Base-by-base conservation (phyloP, 2,329 filamentous ascomycete species). In the Rhexocercosporidium sp. region DNA sequence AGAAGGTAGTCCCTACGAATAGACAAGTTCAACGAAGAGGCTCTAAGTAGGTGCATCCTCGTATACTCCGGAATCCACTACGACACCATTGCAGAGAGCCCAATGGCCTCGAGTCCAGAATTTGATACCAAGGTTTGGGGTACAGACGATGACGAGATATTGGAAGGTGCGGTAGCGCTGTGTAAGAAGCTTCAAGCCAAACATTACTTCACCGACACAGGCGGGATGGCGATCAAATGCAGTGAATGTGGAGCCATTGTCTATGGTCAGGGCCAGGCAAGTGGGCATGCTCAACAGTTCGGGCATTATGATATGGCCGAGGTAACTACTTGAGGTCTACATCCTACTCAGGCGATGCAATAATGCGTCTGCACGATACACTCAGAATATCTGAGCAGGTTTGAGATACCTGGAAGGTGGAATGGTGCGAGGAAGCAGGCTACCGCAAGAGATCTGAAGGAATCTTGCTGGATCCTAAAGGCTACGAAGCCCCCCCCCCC, bases 1-100 rank as follows among this genome's bases (percentile, higher is more conserved):
- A 27, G 9, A 8, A 11, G 47, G 2, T 84, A 90, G 73, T 86
- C 88, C 46, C 78, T 89, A 14, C 81, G 88, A 14, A 83, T 93
- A 6, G 90, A 93, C 74, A 86, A 86, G 5, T 96, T 95, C 80
- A 96, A 96, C 71, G 92, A 96, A 76, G 88, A 88, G 0, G 62
- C 78, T 82, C 39, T 86, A 70, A 66, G 85, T 47, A 85, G 93
- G 7, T 94, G 92, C 75, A 88, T 97, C 29, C 82, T 97, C 27
- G 90, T 97, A 0, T 97, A 97, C 79, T 95, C 92, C 0, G 94
- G 94, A 2, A 96, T 97, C 60, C 94, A 97, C 78, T 97, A 97
- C 80, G 95, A 97, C 79, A 90, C 92, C 7, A 90, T 97, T 67
- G 93, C 92, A 0, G 88, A 97, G 71, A 90, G 88, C 20, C 88